Conservation (phyloP, 768 basidiomycete genomes). For the Leccinum aurantiacum region DNA sequence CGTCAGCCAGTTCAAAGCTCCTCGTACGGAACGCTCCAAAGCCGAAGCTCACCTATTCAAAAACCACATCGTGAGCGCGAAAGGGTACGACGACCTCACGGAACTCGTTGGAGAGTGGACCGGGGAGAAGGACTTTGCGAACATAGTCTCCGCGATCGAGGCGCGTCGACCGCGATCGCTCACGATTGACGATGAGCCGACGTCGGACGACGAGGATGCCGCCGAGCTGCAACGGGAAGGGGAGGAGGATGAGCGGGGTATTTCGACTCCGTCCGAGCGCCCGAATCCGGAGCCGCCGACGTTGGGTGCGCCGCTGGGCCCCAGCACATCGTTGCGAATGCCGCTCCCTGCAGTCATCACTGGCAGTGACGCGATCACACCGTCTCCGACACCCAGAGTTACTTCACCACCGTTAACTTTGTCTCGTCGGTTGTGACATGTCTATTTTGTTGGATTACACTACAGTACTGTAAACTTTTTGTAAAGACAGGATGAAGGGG, state of each 20-base stretch:
- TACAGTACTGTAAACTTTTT: not conserved
- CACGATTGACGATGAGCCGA: slow-evolving; percentile 7
- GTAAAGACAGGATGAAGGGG: not conserved
- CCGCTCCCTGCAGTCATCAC: slow-evolving; percentile 41
- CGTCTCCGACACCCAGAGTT: slow-evolving; percentile 39
- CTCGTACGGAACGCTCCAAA: slow-evolving; percentile 56
- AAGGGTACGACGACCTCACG: slow-evolving; percentile 56
- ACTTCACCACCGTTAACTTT: slow-evolving; percentile 15
- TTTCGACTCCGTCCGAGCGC: slow-evolving; percentile 49
- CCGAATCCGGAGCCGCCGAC: slow-evolving; percentile 60
- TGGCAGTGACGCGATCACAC: slow-evolving; percentile 46
- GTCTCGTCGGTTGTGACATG: slow-evolving; percentile 1
- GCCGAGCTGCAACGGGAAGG: not conserved
- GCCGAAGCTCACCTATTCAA: slow-evolving; percentile 56
- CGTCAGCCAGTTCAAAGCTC: slow-evolving; percentile 74
- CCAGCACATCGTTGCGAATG: slow-evolving; percentile 39
- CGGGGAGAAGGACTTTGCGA: slow-evolving; percentile 60
- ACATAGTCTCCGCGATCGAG: slow-evolving; percentile 51
- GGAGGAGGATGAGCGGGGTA: slow-evolving; percentile 32
- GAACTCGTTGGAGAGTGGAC: slow-evolving; percentile 53
- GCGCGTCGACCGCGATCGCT: slow-evolving; percentile 25
- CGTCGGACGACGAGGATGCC: not conserved
- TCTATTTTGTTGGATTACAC: not conserved
- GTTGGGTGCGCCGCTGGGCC: slow-evolving; percentile 42
- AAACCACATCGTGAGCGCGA: slow-evolving; percentile 56